Percentiles rank a stretch among this genome's conserved stretches.
Evolutionary conservation across 1,284 basidiomycete genomes (phyloP).

Genomic region (Volvariella volvacea): DNA sequence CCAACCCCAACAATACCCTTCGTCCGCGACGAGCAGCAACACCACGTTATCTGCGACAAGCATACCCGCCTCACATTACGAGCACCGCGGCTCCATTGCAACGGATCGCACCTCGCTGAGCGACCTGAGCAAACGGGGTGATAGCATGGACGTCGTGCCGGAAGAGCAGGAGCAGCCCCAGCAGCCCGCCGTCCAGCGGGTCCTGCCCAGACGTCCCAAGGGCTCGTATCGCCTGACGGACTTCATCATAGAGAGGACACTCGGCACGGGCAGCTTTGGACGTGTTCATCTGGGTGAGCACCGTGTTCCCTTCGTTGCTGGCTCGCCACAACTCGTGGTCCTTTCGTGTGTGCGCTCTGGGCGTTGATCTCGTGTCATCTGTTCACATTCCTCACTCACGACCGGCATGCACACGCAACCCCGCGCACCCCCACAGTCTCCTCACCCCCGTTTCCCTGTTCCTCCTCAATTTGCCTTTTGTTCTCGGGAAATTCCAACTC

Average conservation of each 20-base stretch:
- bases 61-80: conserved; percentile 16
- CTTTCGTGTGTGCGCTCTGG: neutral
- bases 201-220: conserved; percentile 36
- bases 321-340: neutral
- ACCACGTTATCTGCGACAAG: conserved; percentile 9
- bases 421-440: no score
- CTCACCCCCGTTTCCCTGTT: no score
- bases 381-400: no score
- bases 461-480: neutral
- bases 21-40: conserved; percentile 17
- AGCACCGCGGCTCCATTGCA: conserved; percentile 56
- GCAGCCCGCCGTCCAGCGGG: conserved; percentile 14
- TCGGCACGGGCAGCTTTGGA: conserved; percentile 94
- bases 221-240: conserved; percentile 65
- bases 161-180: conserved; percentile 13
- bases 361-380: no score
- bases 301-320: neutral
- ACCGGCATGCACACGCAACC: no score
- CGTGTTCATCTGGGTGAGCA: conserved; percentile 83
- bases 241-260: conserved; percentile 71
- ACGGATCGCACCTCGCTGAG: conserved; percentile 55
- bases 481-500: neutral
- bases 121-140: conserved; percentile 37
- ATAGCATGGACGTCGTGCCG: conserved; percentile 18
- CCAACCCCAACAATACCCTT: conserved; percentile 15